Evolutionary conservation across 2,329 filamentous ascomycete genomes (phyloP), one percentile per base, ranked within the genome.

Genomic region (Lojkania enalia): DNA sequence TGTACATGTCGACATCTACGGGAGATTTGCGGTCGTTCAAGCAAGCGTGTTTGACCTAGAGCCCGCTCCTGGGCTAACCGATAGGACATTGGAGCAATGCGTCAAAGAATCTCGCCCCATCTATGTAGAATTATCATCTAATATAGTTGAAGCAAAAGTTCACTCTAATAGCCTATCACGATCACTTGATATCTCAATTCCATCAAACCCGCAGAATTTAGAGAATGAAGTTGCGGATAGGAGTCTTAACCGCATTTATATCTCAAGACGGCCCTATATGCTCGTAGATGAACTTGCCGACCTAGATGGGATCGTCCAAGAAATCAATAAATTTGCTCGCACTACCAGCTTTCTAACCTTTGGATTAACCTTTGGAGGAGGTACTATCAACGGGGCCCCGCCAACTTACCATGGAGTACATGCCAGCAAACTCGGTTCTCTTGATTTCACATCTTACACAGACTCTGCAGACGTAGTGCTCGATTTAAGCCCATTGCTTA

Each of bases 51-150:
- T 95, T 56, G 90, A 95, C 66, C 62, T 73, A 1, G 50, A 61
- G 2, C 73, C 71, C 1, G 74, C 75, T 16, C 69, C 79, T 0
- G 68, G 71, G 18, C 69, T 76, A 40, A 78, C 84, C 20, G 80
- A 83, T 79, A 88, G 58, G 83, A 86, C 3, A 78, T 95, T 20
- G 80, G 81, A 21, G 79, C 12, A 90, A 70, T 94, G 88, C 66
- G 89, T 82, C 74, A 70, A 88, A 33, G 77, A 81, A 44, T 88
- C 85, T 49, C 80, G 87, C 15, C 90, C 90, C 2, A 87, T 95
- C 38, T 95, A 95, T 70, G 84, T 95, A 57, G 85, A 85, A 64
- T 75, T 95, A 6, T 89, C 90, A 2, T 88, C 87, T 13, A 88
- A 95, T 64, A 87, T 94, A 77, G 83, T 88, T 7, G 74, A 83